phyloP scores from a whole-genome alignment of 345 rosid genomes.

The Citrus sp. region DNA sequence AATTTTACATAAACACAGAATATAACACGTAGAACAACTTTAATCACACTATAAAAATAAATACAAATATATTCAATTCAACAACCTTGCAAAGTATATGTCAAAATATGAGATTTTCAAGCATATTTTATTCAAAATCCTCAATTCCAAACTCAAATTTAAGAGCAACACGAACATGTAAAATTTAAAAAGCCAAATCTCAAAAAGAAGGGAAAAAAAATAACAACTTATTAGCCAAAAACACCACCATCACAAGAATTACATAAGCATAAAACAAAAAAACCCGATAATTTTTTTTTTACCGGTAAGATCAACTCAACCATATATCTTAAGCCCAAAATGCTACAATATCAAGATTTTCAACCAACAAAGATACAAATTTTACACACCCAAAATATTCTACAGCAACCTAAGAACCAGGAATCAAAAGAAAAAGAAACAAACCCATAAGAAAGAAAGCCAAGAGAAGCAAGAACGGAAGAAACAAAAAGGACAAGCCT shows the following conservation, averaged over 20 bases:
- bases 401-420: neutral
- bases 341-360: neutral
- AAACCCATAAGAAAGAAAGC: neutral
- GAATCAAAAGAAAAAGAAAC: neutral
- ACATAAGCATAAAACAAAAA: neutral
- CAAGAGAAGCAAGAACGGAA: neutral
- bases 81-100: too few species aligned
- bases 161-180: too few species aligned
- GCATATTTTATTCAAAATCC: too few species aligned
- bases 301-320: neutral
- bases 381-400: neutral
- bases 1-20: too few species aligned
- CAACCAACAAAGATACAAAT: neutral
- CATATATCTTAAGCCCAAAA: conserved; percentile 10
- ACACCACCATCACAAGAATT: neutral
- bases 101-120: too few species aligned
- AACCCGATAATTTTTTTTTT: neutral
- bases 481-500: conserved; percentile 10
- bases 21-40: too few species aligned
- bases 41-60: too few species aligned
- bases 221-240: rapidly evolving
- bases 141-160: too few species aligned
- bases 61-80: too few species aligned
- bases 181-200: too few species aligned
- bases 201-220: too few species aligned